phyloP scores from a whole-genome alignment of 495 filamentous ascomycete genomes.

The Tuber brumale region DNA sequence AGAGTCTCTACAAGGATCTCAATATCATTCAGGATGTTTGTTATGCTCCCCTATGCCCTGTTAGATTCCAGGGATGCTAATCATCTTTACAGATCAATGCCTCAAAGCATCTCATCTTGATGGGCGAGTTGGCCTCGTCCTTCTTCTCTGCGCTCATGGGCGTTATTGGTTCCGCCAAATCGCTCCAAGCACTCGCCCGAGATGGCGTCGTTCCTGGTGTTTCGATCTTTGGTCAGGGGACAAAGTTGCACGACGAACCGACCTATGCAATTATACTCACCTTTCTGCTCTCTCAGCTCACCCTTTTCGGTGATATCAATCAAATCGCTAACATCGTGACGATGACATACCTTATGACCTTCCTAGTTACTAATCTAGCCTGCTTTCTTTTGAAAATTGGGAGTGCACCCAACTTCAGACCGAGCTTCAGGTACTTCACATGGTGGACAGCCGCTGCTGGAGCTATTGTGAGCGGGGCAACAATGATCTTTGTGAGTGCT shows the following conservation, averaged over 20 bases:
- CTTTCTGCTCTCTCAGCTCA: conserved; percentile 67
- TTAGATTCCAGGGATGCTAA: not conserved
- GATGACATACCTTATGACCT: conserved; percentile 78
- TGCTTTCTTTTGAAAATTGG: conserved; percentile 84
- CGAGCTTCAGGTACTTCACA: conserved; percentile 74
- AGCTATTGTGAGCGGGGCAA: conserved; percentile 63
- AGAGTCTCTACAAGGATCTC: conserved; percentile 65
- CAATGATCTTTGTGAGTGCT: conserved; percentile 68
- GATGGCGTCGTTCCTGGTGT: conserved; percentile 74
- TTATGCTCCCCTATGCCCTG: not conserved
- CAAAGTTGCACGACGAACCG: conserved; percentile 67
- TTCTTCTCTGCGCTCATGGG: conserved; percentile 87
- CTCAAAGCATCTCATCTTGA: conserved; percentile 64
- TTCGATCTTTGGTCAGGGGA: conserved; percentile 67
- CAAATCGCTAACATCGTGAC: conserved; percentile 82
- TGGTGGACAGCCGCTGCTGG: conserved; percentile 74
- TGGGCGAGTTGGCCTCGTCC: conserved; percentile 73
- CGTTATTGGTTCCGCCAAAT: conserved; percentile 79
- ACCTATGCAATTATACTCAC: conserved; percentile 70
- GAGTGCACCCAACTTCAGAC: conserved; percentile 87
- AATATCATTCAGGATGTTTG: conserved; percentile 71
- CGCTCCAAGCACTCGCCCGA: conserved; percentile 74
- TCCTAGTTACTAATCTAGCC: conserved; percentile 73
- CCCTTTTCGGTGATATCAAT: conserved; percentile 79
- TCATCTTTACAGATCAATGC: conserved; percentile 53